Base-by-base conservation (phyloP, 108 stramenopile genomes). In the Asterionellopsis glacialis region DNA sequence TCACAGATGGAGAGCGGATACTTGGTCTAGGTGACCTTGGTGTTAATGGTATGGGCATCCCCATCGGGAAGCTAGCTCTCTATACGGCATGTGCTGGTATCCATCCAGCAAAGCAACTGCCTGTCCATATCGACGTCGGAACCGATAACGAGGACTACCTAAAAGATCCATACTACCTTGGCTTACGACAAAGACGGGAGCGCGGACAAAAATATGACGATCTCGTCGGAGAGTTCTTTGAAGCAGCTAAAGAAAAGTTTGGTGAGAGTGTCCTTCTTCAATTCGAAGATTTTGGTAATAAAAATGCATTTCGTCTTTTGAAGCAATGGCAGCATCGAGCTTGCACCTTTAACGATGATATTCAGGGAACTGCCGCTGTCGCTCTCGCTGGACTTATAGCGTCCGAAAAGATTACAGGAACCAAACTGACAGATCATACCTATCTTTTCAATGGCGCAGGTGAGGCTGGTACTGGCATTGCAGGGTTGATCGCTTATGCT, bases 261-360 rank as follows among this genome's bases (percentile, higher is more conserved):
- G 79, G 79, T 42, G 66, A 80, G 26, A 22, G 65, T 11, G 64
- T 65, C 25, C 63, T 81, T n/a, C 61, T 74, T 45, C 82, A 90
- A 65, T 90, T 90, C 63, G 89, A 90, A 64, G 89, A 90, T 69
- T 90, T 90, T 49, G 82, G 74, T 18, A 85, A 85, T 61, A 42
- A 52, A 52, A 83, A 81, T 61, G 88, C 88, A 60, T 70, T 70
- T 38, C 66, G 77, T 11, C 68, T 92, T 23, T 68, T 85, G 47
- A 77, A 89, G 33, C 28, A 60, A 23, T 84, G 75, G 78, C 48
- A 67, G 15, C 43, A 63, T 57, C 38, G 57, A 44, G 39, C 62
- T 24, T 76, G 66, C 49, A 84, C 75, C 70, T 88, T 88, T 68
- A 88, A 88, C 74, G 87, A 88, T 51, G 87, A 88, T 63, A 88